phyloP scores from a whole-genome alignment of 805 yeast genomes.

The Lachancea meyersii region DNA sequence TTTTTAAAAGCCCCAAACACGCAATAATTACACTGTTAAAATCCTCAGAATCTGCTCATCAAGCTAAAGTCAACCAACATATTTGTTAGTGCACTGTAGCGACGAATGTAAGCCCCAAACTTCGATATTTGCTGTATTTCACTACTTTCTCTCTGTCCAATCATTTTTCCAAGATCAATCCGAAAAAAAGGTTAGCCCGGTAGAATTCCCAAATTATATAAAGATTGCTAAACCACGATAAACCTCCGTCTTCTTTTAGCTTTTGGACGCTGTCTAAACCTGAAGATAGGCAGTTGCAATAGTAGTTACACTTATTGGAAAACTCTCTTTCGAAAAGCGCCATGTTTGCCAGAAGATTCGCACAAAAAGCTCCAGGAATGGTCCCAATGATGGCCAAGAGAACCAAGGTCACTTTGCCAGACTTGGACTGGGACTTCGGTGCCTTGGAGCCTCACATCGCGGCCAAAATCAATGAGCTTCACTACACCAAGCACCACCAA shows the following conservation, averaged over 20 bases:
- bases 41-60: neutral
- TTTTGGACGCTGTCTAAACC: neutral
- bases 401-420: conserved; percentile 71
- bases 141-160: neutral
- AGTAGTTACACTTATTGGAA: too few relatives aligned
- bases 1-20: too few relatives aligned
- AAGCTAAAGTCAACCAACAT: neutral
- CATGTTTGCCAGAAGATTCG: conserved; percentile 8
- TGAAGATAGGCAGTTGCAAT: too few relatives aligned
- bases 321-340: too few relatives aligned
- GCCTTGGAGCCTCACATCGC: conserved; percentile 84
- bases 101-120: neutral
- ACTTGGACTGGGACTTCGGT: conserved; percentile 74
- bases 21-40: neutral
- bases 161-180: neutral
- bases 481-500: conserved; percentile 88
- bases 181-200: neutral
- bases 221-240: neutral
- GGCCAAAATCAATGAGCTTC: conserved; percentile 79
- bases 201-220: neutral
- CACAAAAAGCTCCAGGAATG: conserved; percentile 3
- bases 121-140: neutral
- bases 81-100: neutral
- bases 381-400: conserved; percentile 28
- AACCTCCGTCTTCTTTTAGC: neutral